Evolutionary conservation across 768 basidiomycete species (phyloP), one percentile per base, ranked within the genome.

Genomic region (Plicaturopsis crispa): DNA sequence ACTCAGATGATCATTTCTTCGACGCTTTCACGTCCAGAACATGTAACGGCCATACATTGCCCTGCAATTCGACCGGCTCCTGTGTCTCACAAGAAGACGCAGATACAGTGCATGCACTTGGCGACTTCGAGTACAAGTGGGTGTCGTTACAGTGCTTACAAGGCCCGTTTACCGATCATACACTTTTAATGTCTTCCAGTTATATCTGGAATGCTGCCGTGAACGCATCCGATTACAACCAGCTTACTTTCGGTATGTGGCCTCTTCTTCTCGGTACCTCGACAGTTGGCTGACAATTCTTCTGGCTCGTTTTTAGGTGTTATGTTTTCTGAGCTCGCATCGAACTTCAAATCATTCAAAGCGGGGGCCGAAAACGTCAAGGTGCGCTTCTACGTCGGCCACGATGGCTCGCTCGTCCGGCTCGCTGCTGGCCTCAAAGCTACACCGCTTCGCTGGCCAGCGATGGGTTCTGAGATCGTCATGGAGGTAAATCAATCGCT

Each of bases 201-300:
- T 73, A 73, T 46, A 69, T 73, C 48, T 73, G 67, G 65, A 70
- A 68, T 41, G 46, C 61, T 0, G 72, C 71, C 4, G 55, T 63
- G 40, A 67, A 68, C 36, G 56, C 72, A 4, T 58, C 63, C 0
- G 49, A 41, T 0, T 73, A 73, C 39, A 67, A 56, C 17, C 60
- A 64, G 4, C 62, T 73, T 2, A 66, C 65, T 1, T 70, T 69
- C 33, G 71, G 69, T 66, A 40, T 33, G 49, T 19, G 22, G 14
- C n/a, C 23, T 22, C 11, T 31, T 10, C 22, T 4, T 21, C 39
- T 33, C 30, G 3, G 7, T 34, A 34, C 17, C 17, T 34, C 33
- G 10, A 16, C 33, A 10, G 10, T 13, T 16, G 12, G 18, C 10
- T 26, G 4, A 5, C 13, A 18, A n/a, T 16, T 4, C 24, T 6